Evolutionary conservation across 2,329 filamentous ascomycete species (phyloP).

Genomic region (Scytalidium lignicola): DNA sequence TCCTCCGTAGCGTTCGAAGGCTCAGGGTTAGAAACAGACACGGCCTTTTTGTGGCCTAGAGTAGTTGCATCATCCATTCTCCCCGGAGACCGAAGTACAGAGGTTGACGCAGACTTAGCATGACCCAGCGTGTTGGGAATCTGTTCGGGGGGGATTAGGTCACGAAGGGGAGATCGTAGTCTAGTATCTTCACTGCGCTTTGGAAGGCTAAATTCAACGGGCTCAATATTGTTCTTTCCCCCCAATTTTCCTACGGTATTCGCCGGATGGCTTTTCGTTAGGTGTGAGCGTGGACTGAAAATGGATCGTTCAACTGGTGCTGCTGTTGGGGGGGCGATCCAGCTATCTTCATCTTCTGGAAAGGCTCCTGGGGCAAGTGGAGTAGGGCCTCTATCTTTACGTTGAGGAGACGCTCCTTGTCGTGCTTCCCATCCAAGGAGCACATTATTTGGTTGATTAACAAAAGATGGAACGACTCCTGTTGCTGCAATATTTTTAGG

Average conservation of each 20-base stretch:
- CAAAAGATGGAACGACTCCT: constrained; percentile 13
- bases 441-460: constrained; percentile 12
- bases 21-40: constrained; percentile 54
- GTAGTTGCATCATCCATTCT: constrained; percentile 28
- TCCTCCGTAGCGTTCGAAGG: constrained; percentile 47
- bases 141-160: constrained; percentile 19
- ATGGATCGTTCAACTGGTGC: constrained; percentile 24
- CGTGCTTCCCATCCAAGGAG: constrained; percentile 8
- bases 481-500: constrained; percentile 27
- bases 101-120: constrained; percentile 59
- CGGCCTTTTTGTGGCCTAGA: constrained; percentile 48
- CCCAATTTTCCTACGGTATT: constrained; percentile 56
- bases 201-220: constrained; percentile 40
- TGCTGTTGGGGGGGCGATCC: constrained; percentile 50
- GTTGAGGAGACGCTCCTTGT: constrained; percentile 11
- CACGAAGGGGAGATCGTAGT: constrained; percentile 23
- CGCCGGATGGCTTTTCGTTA: constrained; percentile 56
- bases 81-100: constrained; percentile 48
- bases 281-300: constrained; percentile 43
- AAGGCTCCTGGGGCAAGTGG: constrained; percentile 51
- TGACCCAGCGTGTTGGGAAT: constrained; percentile 39
- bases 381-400: constrained; percentile 4
- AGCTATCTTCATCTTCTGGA: constrained; percentile 54
- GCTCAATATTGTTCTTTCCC: constrained; percentile 43
- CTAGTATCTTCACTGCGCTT: constrained; percentile 34